Conservation (phyloP, 768 basidiomycete species). For the Suillus subluteus region DNA sequence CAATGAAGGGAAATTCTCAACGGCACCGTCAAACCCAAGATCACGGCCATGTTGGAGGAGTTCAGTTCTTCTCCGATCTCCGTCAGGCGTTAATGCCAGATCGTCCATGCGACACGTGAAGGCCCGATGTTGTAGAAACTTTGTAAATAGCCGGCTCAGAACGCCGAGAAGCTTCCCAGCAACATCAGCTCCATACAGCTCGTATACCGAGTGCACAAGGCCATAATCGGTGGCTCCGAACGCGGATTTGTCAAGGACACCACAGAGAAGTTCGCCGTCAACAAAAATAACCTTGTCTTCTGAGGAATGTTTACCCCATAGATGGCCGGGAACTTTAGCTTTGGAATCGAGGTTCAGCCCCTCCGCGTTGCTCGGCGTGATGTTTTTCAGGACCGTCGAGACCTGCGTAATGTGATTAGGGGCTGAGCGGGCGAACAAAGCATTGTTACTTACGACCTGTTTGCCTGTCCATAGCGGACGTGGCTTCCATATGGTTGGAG, state of each 20-base stretch:
- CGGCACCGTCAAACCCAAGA: conserved; percentile 85
- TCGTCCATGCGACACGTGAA: conserved; percentile 99
- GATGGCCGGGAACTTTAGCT: conserved; percentile 85
- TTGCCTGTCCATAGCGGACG: conserved; percentile 95
- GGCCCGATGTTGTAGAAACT: conserved; percentile 94
- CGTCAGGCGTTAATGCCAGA: conserved; percentile 83
- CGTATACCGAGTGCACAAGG: conserved; percentile 95
- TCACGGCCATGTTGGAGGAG: conserved; percentile 69
- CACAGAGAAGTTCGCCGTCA: conserved; percentile 91
- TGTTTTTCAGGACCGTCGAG: conserved; percentile 90
- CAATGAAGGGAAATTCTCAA: conserved; percentile 88
- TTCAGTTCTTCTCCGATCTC: conserved; percentile 68
- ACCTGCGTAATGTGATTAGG: conserved; percentile 54
- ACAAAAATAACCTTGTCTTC: conserved; percentile 90
- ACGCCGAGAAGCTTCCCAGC: conserved; percentile 93
- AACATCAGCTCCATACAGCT: conserved; percentile 87
- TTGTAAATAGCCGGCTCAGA: conserved; percentile 93
- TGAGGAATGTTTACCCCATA: conserved; percentile 80
- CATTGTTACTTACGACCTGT: conserved; percentile 75
- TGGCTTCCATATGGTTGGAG: conserved; percentile 93
- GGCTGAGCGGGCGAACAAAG: background rate
- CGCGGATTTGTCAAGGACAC: conserved; percentile 95
- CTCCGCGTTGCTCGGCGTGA: conserved; percentile 76
- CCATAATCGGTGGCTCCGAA: conserved; percentile 97
- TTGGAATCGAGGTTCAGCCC: conserved; percentile 86